phyloP scores from a whole-genome alignment of 257 asterid genomes.

The Scutellaria galericulata region DNA sequence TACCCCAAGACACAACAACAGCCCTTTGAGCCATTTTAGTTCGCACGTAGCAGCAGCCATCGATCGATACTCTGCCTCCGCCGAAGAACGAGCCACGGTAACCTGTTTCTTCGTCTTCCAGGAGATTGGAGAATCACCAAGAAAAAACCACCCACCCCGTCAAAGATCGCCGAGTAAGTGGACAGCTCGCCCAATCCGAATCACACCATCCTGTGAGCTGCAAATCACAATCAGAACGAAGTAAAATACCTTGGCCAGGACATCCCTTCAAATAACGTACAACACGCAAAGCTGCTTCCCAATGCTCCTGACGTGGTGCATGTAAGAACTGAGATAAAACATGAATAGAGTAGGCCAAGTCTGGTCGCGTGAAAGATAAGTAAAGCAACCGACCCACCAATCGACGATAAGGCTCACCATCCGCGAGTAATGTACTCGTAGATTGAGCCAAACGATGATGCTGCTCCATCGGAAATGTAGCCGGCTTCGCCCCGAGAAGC shows the following conservation, averaged over 20 bases:
- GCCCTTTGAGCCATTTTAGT: slow-evolving; percentile 2
- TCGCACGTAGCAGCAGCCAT: slow-evolving; percentile 13
- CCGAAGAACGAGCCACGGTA: slow-evolving; percentile 7
- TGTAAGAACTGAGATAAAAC: slow-evolving; percentile 8
- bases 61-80: slow-evolving; percentile 18
- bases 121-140: slow-evolving; percentile 13
- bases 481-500: not conserved
- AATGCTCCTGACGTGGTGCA: not conserved
- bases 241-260: slow-evolving; percentile 16
- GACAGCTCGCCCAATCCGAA: slow-evolving; percentile 32
- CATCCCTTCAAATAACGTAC: slow-evolving; percentile 1
- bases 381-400: not conserved
- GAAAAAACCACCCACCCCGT: slow-evolving; percentile 11
- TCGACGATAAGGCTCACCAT: not conserved
- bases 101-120: slow-evolving; percentile 27
- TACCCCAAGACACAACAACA: not conserved
- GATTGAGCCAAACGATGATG: not conserved
- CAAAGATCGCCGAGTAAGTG: slow-evolving; percentile 9
- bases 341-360: slow-evolving; percentile 1
- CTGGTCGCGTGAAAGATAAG: not conserved
- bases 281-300: not conserved
- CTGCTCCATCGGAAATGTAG: not conserved
- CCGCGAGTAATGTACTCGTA: no score
- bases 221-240: not conserved
- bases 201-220: slow-evolving; percentile 10